Base-by-base conservation (phyloP, 2,329 filamentous ascomycete genomes). In the Coniella lustricola region DNA sequence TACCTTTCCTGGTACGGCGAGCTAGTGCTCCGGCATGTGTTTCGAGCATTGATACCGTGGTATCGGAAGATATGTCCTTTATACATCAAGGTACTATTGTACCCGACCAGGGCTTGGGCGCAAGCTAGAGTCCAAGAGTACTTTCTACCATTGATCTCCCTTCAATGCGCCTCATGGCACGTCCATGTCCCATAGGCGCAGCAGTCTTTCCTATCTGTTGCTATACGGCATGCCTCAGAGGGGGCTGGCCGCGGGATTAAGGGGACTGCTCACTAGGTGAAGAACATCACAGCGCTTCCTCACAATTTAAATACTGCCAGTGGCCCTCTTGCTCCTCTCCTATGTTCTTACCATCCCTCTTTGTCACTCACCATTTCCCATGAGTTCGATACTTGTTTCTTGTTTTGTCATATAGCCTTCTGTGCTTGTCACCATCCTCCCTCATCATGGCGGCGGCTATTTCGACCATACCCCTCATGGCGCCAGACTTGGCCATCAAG, bases 401-500 rank as follows among this genome's bases (percentile, higher is more conserved):
- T 13, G 16, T 44, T 1, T 2, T 29, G n/a, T 34, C 25, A 29
- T 29, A 29, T 29, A 29, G 25, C 25, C 25, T 10, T 29, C 17
- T 33, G 46, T 21, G 44, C 3, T 7, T 10, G 22, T 7, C 20
- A n/a, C 4, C 18, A 22, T 22, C 18, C 20, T 39, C 36, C 20
- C 9, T 18, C 20, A 39, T 20, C 20, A 50, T 50, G 47, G 39
- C 48, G 29, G 42, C 48, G 40, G 31, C 37, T 18, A 34, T 44
- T 34, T n/a, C 46, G 18, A 32, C 16, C 35, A 45, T 40, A 16
- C 51, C 51, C 32, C 5, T 29, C 25, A 29, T 32, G 20, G 50
- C 44, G 18, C 44, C 44, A 20, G 56, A 55, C 41, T 54, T 64
- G 56, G 58, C 57, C 10, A 54, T 66, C 47, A 56, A 55, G 54